Conservation (phyloP, 345 rosid species). For the Excoecaria cochinchinensis region DNA sequence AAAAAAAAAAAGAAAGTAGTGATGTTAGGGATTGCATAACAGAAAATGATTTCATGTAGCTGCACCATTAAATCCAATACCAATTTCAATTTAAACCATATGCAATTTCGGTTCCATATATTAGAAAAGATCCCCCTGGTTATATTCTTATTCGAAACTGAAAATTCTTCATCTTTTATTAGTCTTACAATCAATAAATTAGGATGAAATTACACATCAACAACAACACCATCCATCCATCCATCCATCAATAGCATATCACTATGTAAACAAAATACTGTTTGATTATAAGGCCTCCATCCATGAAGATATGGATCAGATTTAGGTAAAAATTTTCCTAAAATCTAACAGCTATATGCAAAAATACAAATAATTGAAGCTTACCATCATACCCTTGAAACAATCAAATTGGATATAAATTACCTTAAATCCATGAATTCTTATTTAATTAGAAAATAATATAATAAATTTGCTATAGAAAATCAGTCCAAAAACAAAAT, state of each 20-base stretch:
- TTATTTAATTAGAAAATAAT: too few species aligned
- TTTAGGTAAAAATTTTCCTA: too few species aligned
- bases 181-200: background rate
- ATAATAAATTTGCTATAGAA: background rate
- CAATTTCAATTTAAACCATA: too few species aligned
- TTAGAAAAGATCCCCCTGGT: too few species aligned
- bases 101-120: too few species aligned
- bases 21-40: background rate
- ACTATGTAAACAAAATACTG: too few species aligned
- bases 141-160: background rate
- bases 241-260: too few species aligned
- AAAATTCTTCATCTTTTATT: background rate
- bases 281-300: too few species aligned
- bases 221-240: background rate
- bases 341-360: background rate
- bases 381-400: background rate
- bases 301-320: too few species aligned
- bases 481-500: background rate
- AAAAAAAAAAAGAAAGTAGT: background rate
- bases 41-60: background rate
- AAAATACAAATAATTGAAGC: constrained; percentile 3
- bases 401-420: too few species aligned
- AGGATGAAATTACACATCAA: background rate
- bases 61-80: background rate
- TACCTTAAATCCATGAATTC: too few species aligned